Evolutionary conservation across 1,139 yeast genomes (phyloP), one percentile per base, ranked within the genome.

Genomic region (Geotrichum candidum): DNA sequence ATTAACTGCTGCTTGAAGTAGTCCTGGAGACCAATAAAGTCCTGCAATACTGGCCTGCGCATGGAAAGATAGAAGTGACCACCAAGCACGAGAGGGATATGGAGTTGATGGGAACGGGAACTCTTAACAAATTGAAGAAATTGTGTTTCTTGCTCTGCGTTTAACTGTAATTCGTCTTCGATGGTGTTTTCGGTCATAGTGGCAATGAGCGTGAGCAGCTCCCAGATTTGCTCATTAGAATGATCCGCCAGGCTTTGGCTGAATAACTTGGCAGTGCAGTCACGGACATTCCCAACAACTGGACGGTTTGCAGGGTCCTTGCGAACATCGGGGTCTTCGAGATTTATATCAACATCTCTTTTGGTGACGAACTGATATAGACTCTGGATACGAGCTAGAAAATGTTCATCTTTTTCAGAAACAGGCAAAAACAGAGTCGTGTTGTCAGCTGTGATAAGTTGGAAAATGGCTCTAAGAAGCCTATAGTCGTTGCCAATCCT

Each of bases 401-500:
- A 56, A 6, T 56, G 65, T 31, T 62, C 61, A 59, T 72, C 75
- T 9, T 60, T 60, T 11, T 68, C 71, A 9, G 67, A 66, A 22
- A 68, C 68, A 7, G 66, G 65, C 41, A 70, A 59, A 61, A 67
- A 66, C 53, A 66, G 67, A 35, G 41, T 35, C n/a, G 41, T 35
- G 7, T 66, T 62, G 27, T 63, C 63, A 23, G 53, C 54, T 22
- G 57, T 52, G 18, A 66, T 62, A 10, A 64, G 56, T 62, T 74
- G 77, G 15, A 79, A 68, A 23, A 73, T 59, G 23, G 72, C 69
- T 6, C 77, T 64, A 53, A 75, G 59, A 48, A 73, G 66, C 57
- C 67, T 67, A 65, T 74, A 75, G 61, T 74, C 74, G 56, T 68
- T 71, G n/a, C 75, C 69, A 11, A 72, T 70, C 27, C 75, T 69